These are phyloP conservation scores for Nectriaceae sp. DNA, from an alignment of 2,329 filamentous ascomycete genomes.

Conservation along the genomic window DNA sequence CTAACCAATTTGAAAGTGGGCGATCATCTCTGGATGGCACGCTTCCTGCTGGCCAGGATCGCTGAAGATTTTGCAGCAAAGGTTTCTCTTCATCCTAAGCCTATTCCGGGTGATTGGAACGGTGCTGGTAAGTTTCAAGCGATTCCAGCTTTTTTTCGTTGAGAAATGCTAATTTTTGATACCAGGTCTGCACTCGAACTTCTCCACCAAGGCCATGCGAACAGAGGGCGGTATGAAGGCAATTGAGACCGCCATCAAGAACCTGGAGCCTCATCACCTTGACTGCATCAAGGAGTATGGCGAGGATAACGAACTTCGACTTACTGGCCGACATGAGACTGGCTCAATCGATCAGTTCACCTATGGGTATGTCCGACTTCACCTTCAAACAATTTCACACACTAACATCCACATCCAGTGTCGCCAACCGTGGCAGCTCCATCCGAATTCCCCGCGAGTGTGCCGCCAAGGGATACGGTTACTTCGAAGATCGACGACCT, in stretches of 20 bases:
- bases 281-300: constrained; percentile 94
- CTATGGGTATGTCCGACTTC: constrained; percentile 52
- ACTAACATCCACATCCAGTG: constrained; percentile 50
- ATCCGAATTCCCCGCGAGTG: constrained; percentile 88
- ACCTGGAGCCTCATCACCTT: constrained; percentile 73
- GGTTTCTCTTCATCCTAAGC: constrained; percentile 95
- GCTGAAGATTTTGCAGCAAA: constrained; percentile 96
- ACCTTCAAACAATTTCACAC: background rate
- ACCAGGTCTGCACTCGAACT: constrained; percentile 93
- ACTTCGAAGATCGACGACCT: constrained; percentile 85
- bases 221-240: constrained; percentile 90
- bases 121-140: no score
- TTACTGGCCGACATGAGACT: constrained; percentile 94
- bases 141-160: no score
- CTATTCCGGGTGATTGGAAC: constrained; percentile 91
- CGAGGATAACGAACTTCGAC: constrained; percentile 91
- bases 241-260: constrained; percentile 86
- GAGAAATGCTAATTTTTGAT: no score
- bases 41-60: constrained; percentile 84
- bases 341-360: constrained; percentile 91
- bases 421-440: constrained; percentile 93
- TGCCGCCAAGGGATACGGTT: constrained; percentile 87
- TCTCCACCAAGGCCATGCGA: constrained; percentile 88
- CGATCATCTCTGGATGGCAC: constrained; percentile 89
- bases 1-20: constrained; percentile 62